Percentiles rank a stretch among this genome's conserved stretches.
phyloP scores from a whole-genome alignment of 306 rosid species.

The Macrotyloma uniflorum region DNA sequence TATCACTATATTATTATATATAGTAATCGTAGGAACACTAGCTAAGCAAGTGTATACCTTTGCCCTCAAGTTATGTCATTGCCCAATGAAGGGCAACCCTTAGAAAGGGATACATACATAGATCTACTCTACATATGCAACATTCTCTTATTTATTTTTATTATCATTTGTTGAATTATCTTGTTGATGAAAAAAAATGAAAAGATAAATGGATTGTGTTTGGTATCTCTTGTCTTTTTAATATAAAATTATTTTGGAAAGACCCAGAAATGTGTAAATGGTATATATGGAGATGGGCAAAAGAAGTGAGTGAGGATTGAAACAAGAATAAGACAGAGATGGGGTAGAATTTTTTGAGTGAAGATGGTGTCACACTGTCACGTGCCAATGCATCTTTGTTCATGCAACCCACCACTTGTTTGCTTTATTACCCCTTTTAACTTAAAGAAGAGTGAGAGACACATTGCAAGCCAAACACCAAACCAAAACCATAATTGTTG shows the following conservation, averaged over 20 bases:
- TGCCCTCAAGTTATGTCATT: conserved; percentile 44
- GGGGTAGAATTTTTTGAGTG: conserved; percentile 41
- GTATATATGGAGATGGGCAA: conserved; percentile 2
- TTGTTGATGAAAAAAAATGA: too few species aligned
- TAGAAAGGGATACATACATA: not conserved
- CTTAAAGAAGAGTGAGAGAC: conserved; percentile 43
- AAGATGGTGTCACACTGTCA: conserved; percentile 42
- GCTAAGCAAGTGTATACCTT: conserved; percentile 29
- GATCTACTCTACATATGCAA: conserved; percentile 14
- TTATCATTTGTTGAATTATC: too few species aligned
- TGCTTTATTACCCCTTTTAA: conserved; percentile 40
- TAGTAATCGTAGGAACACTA: conserved; percentile 34
- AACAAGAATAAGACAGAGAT: conserved; percentile 28
- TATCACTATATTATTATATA: not conserved
- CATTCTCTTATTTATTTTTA: too few species aligned
- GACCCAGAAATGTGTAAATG: not conserved
- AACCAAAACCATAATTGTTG: not conserved
- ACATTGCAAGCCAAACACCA: conserved; percentile 46
- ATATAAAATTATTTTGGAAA: not conserved
- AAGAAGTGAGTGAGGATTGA: not conserved
- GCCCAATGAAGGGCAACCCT: conserved; percentile 10
- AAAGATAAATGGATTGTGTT: too few species aligned
- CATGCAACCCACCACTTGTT: conserved; percentile 48
- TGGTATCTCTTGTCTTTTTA: too few species aligned
- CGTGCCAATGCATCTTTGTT: conserved; percentile 61